These are phyloP conservation scores for Sporobolus alterniflorus DNA, from an alignment of 202 grass and related monocot species.

Conservation along the genomic window DNA sequence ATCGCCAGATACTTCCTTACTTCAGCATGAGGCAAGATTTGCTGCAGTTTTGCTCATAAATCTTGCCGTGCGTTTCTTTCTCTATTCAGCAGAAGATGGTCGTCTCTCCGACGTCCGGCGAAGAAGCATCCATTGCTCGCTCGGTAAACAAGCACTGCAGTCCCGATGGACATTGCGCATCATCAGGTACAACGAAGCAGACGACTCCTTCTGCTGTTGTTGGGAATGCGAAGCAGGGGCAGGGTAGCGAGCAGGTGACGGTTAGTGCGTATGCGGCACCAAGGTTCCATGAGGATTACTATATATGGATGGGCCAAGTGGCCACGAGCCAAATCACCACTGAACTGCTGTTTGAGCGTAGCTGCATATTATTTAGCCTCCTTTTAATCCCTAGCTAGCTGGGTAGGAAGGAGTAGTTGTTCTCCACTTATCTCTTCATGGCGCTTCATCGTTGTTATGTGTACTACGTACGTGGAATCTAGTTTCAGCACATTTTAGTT, in stretches of 20 bases:
- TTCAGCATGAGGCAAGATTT: not conserved
- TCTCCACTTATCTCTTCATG: not conserved
- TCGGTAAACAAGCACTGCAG: constrained; percentile 31
- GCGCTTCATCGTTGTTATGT: constrained; percentile 2
- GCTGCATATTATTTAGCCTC: not conserved
- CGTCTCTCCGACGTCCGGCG: not conserved
- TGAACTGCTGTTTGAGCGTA: constrained; percentile 10
- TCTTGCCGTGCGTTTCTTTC: not conserved
- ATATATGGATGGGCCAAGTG: constrained; percentile 50
- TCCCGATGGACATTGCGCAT: constrained; percentile 31
- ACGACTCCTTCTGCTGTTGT: constrained; percentile 23
- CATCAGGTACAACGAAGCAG: constrained; percentile 59
- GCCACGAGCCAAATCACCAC: constrained; percentile 64
- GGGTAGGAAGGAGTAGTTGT: not conserved
- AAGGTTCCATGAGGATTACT: constrained; percentile 80
- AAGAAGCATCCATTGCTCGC: not conserved
- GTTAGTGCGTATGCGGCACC: constrained; percentile 35
- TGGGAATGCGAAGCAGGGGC: too few relatives aligned
- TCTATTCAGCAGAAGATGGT: constrained; percentile 1
- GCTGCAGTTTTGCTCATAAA: constrained; percentile 2
- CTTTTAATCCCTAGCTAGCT: not conserved
- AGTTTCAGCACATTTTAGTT: constrained; percentile 29
- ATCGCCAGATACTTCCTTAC: not conserved
- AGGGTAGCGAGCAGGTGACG: constrained; percentile 39
- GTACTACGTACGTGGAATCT: constrained; percentile 11